Percentiles rank a stretch among this genome's conserved stretches.
phyloP scores from a whole-genome alignment of 441 rosid genomes.

The Aquilaria agallochum region DNA sequence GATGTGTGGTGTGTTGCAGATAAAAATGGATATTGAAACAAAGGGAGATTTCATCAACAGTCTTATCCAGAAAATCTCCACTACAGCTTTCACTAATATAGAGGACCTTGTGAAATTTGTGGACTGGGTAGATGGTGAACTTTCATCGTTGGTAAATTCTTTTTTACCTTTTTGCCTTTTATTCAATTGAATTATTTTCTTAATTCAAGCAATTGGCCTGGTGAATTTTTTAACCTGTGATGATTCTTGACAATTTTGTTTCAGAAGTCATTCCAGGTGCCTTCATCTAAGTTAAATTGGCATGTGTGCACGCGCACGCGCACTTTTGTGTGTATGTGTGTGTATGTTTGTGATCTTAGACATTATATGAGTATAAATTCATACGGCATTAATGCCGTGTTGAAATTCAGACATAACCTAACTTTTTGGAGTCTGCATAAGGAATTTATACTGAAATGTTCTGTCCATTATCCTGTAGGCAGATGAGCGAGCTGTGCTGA shows the following conservation, averaged over 20 bases:
- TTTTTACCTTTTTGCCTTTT: conserved; percentile 4
- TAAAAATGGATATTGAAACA: conserved; percentile 81
- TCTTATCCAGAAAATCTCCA: conserved; percentile 68
- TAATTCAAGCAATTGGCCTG: neutral
- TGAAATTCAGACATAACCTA: conserved; percentile 1
- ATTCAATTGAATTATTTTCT: neutral
- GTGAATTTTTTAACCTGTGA: neutral
- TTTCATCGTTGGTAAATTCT: conserved; percentile 68
- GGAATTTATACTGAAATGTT: too few relatives aligned
- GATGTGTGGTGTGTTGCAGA: conserved; percentile 33
- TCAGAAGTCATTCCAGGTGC: too few relatives aligned
- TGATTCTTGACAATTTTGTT: neutral
- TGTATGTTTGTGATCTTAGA: too few relatives aligned
- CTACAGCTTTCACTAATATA: conserved; percentile 62
- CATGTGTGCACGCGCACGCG: too few relatives aligned
- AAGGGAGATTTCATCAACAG: conserved; percentile 72
- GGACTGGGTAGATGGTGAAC: conserved; percentile 77
- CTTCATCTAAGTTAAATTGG: too few relatives aligned
- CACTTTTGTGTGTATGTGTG: too few relatives aligned
- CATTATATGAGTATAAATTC: too few relatives aligned
- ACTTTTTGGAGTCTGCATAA: neutral
- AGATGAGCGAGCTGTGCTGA: conserved; percentile 85
- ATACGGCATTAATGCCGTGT: too few relatives aligned
- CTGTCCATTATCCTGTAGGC: conserved; percentile 38
- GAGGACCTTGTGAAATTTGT: conserved; percentile 76